phyloP scores from a whole-genome alignment of 2,329 filamentous ascomycete genomes.

The Hortaea werneckii region DNA sequence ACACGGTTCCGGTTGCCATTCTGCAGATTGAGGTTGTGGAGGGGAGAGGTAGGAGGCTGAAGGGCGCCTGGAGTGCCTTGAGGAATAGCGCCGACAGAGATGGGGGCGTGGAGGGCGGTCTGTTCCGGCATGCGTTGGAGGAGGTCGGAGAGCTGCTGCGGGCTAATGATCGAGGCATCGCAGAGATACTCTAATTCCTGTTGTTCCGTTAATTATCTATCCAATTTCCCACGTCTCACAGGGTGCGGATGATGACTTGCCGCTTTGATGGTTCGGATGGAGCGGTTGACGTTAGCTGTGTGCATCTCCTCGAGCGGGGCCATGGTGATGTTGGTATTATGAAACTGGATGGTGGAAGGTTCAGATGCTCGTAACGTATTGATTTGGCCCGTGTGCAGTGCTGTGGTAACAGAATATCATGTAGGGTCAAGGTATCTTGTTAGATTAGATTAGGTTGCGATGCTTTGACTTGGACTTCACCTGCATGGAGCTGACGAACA shows the following conservation, averaged over 20 bases:
- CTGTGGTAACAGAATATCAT: too few species aligned
- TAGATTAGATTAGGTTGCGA: too few species aligned
- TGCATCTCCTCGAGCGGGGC: conserved; percentile 33
- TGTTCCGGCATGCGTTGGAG: conserved; percentile 64
- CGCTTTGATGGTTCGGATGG: conserved; percentile 77
- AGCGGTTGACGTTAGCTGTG: conserved; percentile 64
- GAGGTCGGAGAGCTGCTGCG: conserved; percentile 65
- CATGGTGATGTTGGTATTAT: conserved; percentile 12
- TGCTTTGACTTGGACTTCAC: too few species aligned
- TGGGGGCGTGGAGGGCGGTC: conserved; percentile 42
- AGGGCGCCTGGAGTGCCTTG: conserved; percentile 13
- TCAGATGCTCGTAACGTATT: too few species aligned
- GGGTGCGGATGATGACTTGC: conserved; percentile 39
- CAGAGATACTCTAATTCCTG: conserved; percentile 87
- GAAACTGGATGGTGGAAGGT: too few species aligned
- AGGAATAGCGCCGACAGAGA: conserved; percentile 28
- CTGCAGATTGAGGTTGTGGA: conserved; percentile 27
- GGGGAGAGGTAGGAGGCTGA: conserved; percentile 17
- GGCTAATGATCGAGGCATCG: conserved; percentile 69
- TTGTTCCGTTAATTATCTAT: too few species aligned
- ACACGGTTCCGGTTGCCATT: conserved; percentile 12
- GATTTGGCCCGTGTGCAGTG: too few species aligned
- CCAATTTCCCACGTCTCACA: neutral
- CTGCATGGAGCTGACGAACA: too few species aligned
- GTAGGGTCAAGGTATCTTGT: too few species aligned